Evolutionary conservation across 2,329 filamentous ascomycete species (phyloP), one percentile per base, ranked within the genome.

Genomic region (Fusarium newnesense): DNA sequence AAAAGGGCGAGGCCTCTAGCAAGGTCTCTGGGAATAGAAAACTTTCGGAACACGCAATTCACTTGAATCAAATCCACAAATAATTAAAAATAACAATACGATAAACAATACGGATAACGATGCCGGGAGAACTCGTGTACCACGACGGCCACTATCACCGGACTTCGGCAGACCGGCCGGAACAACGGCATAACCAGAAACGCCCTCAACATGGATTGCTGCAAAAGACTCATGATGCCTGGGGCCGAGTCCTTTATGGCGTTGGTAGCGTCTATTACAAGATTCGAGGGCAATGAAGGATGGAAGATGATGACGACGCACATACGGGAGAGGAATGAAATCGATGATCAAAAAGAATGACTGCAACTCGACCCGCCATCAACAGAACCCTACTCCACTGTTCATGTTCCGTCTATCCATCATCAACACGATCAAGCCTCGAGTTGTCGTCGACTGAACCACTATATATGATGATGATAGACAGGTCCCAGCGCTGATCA

Each of bases 211-310:
- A 70, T 59, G 71, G 75, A 43, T 59, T 82, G 40, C 79, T 79
- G 76, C 77, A 77, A 58, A 80, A 76, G 70, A 82, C 80, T n/a
- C 77, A 81, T 68, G 77, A 82, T 63, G 54, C 80, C 28, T 84
- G 83, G 83, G 83, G 84, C 28, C 76, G 77, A 15, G 78, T 85
- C n/a, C 78, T 83, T 42, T 81, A 83, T 61, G 78, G 79, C 43
- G 75, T 84, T 46, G 83, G 82, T 49, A 82, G 78, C 62, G 75
- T 77, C 50, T 84, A 83, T 74, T 83, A 80, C 77, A 83, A 80
- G 61, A 69, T 80, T 50, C 73, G 75, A 61, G 77, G 77, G 34
- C 73, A 71, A n/a, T 79, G 72, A 78, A 64, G 49, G 34, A 54
- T 37, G 60, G 60, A 47, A 42, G 28, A 54, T 18, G 64, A 67